Base-by-base conservation (phyloP, 2,329 filamentous ascomycete species). In the Colletotrichum sp. region DNA sequence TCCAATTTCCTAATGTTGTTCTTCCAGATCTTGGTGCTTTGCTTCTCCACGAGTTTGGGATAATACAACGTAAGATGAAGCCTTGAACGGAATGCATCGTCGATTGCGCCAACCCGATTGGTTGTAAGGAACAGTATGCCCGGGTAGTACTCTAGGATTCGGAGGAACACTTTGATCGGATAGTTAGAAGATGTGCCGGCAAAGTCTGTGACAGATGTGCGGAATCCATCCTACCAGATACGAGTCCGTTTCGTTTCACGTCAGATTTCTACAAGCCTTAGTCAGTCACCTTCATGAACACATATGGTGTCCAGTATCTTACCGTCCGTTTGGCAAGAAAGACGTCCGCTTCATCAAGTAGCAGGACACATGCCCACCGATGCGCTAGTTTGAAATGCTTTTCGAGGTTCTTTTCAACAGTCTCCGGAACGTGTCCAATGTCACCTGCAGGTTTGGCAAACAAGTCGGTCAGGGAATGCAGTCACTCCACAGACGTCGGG, bases 81-180 rank as follows among this genome's bases (percentile, higher is more conserved):
- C 0, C 84, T 81, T 1, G 84, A 86, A 63, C 86, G 85, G 79
- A 89, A 88, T 15, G 88, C 88, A 7, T 80, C 80, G 77, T 89
- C 88, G 72, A 90, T 88, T 36, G 83, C 82, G 67, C 84, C 83
- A 36, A 89, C 87, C 15, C 87, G 84, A 81, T 89, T 89, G 48
- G 87, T 89, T n/a, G 87, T 89, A 68, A 90, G 83, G 82, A 90
- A 88, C 48, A 90, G 82, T 24, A 88, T 84, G 52, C 88, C 88
- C 3, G 84, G 83, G 81, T 88, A 89, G 80, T 89, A 89, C 80
- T 89, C 87, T 68, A 89, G 84, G 0, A 86, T 86, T 18, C 87
- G 85, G 24, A 89, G 81, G 81, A 89, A 89, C 67, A 88, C 69
- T 71, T 24, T 24, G 21, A 24, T 24, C 21, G 21, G 21, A 21